These are phyloP conservation scores for Aegilops umbellulata DNA, from an alignment of 176 grass and related monocot genomes.

Conservation along the genomic window DNA sequence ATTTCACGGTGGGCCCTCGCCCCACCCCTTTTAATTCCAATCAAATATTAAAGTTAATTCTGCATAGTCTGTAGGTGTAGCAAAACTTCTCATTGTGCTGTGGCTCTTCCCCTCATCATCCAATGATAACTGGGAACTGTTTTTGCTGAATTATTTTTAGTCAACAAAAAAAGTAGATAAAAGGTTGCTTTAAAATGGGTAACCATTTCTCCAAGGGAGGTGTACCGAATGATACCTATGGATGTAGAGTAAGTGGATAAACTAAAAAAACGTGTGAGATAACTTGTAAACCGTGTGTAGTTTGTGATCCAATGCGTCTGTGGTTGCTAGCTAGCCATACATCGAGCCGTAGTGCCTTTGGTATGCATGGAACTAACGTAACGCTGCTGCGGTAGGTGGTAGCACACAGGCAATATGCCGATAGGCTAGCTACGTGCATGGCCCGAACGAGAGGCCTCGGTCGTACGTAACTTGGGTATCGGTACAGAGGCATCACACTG, in stretches of 20 bases:
- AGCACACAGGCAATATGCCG: neutral
- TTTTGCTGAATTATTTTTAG: too few relatives aligned
- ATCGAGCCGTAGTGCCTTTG: neutral
- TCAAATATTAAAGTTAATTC: too few relatives aligned
- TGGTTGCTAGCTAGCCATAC: neutral
- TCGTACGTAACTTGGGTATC: neutral
- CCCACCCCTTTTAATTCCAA: too few relatives aligned
- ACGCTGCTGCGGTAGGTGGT: neutral
- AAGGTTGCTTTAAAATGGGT: too few relatives aligned
- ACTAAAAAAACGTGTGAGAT: neutral
- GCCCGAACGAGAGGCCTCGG: neutral
- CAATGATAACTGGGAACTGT: too few relatives aligned
- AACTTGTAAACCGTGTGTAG: neutral
- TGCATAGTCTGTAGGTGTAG: too few relatives aligned
- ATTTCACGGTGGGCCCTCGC: too few relatives aligned
- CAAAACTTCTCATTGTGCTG: too few relatives aligned
- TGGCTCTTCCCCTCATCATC: too few relatives aligned
- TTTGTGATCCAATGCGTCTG: neutral
- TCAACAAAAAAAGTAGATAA: too few relatives aligned
- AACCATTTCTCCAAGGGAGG: neutral
- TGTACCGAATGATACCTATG: neutral
- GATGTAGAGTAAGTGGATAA: neutral
- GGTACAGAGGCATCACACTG: neutral
- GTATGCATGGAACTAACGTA: neutral
- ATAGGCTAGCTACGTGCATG: neutral